A percentile compares a stretch with the other conserved stretches of the same genome.
phyloP scores from a whole-genome alignment of 148 eudicot genomes.

The Arbutus unedo region DNA sequence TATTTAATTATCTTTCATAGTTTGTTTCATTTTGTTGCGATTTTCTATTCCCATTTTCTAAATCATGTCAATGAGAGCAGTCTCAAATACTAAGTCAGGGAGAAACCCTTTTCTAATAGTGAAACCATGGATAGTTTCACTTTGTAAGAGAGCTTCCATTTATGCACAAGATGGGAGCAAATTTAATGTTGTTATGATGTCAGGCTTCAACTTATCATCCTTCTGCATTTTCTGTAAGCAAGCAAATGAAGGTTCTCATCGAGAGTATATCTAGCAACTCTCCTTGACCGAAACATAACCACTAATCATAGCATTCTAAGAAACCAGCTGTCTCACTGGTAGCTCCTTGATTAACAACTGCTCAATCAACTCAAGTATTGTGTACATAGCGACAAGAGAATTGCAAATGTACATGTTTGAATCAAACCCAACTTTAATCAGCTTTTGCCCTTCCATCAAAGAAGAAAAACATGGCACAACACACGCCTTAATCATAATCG shows the following conservation, averaged over 20 bases:
- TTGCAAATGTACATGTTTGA: conserved; percentile 50
- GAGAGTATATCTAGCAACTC: conserved; percentile 47
- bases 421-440: conserved; percentile 56
- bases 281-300: conserved; percentile 56
- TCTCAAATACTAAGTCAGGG: conserved; percentile 48
- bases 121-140: conserved; percentile 51
- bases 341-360: conserved; percentile 42
- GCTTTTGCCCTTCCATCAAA: conserved; percentile 37
- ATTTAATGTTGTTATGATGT: conserved; percentile 51
- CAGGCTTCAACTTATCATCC: conserved; percentile 42
- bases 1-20: too few species aligned
- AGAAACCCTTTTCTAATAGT: conserved; percentile 41
- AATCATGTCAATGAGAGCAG: conserved; percentile 62
- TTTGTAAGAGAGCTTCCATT: conserved; percentile 37
- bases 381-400: conserved; percentile 61
- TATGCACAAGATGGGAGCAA: conserved; percentile 60
- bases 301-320: conserved; percentile 76
- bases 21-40: conserved; percentile 36
- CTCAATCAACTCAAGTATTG: conserved; percentile 46
- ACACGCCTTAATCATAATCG: conserved; percentile 75
- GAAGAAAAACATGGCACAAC: conserved; percentile 37
- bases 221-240: conserved; percentile 55
- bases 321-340: conserved; percentile 56
- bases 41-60: conserved; percentile 41
- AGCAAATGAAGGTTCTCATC: conserved; percentile 37